phyloP scores from a whole-genome alignment of 257 asterid species.

The Knoxia roxburghii region DNA sequence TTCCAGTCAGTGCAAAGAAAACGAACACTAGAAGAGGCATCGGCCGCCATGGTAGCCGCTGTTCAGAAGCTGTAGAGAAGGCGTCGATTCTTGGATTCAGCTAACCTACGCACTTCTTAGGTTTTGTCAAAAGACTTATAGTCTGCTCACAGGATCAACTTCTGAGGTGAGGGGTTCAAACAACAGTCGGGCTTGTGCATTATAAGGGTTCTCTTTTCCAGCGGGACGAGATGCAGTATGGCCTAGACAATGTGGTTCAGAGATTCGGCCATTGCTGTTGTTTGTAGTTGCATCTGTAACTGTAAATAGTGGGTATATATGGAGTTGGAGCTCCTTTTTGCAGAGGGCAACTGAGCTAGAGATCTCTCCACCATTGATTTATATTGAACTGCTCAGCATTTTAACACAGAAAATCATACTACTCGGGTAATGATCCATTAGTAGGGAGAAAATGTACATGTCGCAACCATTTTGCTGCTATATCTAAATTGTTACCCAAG shows the following conservation, averaged over 20 bases:
- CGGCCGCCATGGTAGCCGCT: conserved; percentile 90
- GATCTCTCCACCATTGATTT: conserved; percentile 42
- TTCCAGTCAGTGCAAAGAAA: conserved; percentile 73
- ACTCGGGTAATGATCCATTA: conserved; percentile 15
- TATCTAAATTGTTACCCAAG: background rate
- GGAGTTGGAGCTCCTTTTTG: conserved; percentile 49
- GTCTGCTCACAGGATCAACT: conserved; percentile 9
- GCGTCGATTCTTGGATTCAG: conserved; percentile 9
- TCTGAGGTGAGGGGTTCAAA: conserved; percentile 11
- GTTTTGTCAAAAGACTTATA: conserved; percentile 10
- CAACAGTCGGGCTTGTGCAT: conserved; percentile 5
- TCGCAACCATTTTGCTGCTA: conserved; percentile 14
- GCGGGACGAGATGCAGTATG: conserved; percentile 13
- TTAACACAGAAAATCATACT: conserved; percentile 27
- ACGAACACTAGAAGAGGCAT: conserved; percentile 97
- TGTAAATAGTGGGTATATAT: conserved; percentile 62
- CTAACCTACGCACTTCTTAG: conserved; percentile 10
- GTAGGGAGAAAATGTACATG: conserved; percentile 12
- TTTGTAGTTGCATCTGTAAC: conserved; percentile 52
- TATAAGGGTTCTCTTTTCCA: conserved; percentile 15
- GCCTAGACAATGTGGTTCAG: conserved; percentile 15
- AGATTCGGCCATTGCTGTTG: conserved; percentile 16
- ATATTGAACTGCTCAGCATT: conserved; percentile 25
- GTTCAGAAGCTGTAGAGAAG: conserved; percentile 40
- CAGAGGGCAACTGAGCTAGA: conserved; percentile 32